phyloP scores from a whole-genome alignment of 495 filamentous ascomycete genomes.

The Haplographium delicatum region DNA sequence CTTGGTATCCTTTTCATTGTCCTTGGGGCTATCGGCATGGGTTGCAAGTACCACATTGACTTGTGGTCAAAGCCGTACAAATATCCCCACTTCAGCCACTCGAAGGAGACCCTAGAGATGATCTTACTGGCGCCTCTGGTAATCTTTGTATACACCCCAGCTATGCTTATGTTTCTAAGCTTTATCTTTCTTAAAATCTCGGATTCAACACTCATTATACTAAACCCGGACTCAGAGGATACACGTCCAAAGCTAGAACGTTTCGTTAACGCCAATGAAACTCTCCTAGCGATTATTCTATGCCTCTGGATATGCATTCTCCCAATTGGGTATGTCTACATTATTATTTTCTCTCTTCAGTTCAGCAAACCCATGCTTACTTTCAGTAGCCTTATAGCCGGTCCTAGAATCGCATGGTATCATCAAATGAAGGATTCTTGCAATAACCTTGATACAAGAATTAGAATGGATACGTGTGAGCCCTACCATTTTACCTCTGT shows the following conservation, averaged over 20 bases:
- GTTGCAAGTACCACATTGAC: neutral
- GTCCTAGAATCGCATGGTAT: constrained; percentile 12
- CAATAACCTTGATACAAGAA: constrained; percentile 5
- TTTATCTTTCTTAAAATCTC: no score
- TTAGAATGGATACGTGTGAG: constrained; percentile 1
- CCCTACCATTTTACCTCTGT: neutral
- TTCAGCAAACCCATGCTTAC: neutral
- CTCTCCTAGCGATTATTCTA: no score
- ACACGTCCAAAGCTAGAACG: no score
- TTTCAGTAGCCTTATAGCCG: neutral
- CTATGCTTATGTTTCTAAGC: no score
- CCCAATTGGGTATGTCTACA: constrained; percentile 3
- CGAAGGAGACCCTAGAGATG: no score
- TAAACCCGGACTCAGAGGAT: no score
- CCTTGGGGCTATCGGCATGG: neutral
- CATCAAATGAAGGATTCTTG: constrained; percentile 10
- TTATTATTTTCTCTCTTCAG: neutral
- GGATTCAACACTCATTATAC: no score
- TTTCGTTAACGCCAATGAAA: no score
- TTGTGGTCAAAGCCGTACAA: constrained; percentile 9
- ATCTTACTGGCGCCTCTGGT: no score
- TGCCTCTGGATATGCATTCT: neutral
- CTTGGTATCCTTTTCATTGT: neutral
- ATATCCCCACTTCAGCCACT: neutral
- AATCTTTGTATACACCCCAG: no score